Percentiles rank a stretch among this genome's conserved stretches.
Conservation (phyloP, 768 basidiomycete genomes). For the Podaxis mareebaensis region DNA sequence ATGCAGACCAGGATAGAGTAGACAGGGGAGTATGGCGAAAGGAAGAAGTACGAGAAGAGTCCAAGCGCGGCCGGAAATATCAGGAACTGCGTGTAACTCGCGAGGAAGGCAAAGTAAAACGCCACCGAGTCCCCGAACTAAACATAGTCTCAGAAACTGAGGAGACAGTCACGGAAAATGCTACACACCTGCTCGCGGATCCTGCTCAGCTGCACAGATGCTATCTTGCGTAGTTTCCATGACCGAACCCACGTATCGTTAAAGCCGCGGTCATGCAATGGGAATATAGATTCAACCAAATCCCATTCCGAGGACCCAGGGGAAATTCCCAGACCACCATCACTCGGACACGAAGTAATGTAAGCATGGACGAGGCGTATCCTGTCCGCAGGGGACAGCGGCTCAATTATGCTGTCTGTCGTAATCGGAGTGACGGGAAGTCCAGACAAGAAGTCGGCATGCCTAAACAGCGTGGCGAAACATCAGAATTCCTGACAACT, state of each 20-base stretch:
- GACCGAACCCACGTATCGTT: conserved; percentile 77
- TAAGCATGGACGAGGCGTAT: conserved; percentile 76
- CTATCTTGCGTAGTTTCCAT: conserved; percentile 70
- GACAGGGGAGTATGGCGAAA: conserved; percentile 68
- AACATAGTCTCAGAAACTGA: neutral
- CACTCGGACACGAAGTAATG: conserved; percentile 66
- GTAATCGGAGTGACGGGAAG: conserved; percentile 58
- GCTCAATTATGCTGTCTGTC: conserved; percentile 41
- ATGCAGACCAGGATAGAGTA: conserved; percentile 78
- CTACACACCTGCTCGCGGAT: conserved; percentile 67
- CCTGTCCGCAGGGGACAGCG: conserved; percentile 72
- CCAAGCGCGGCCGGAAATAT: conserved; percentile 76
- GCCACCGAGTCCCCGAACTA: conserved; percentile 81
- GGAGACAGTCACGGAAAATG: neutral
- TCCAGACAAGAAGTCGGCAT: conserved; percentile 76
- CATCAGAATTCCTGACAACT: neutral
- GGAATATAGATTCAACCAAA: conserved; percentile 78
- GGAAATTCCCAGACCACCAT: conserved; percentile 84
- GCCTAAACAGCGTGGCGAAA: conserved; percentile 36
- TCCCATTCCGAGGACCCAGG: conserved; percentile 75
- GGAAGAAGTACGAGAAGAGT: conserved; percentile 65
- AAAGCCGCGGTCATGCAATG: conserved; percentile 81
- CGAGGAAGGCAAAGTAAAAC: conserved; percentile 88
- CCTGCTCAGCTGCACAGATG: conserved; percentile 62
- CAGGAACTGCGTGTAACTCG: conserved; percentile 80